Conservation (phyloP, 2,329 filamentous ascomycete genomes). For the Colletotrichum filicis region DNA sequence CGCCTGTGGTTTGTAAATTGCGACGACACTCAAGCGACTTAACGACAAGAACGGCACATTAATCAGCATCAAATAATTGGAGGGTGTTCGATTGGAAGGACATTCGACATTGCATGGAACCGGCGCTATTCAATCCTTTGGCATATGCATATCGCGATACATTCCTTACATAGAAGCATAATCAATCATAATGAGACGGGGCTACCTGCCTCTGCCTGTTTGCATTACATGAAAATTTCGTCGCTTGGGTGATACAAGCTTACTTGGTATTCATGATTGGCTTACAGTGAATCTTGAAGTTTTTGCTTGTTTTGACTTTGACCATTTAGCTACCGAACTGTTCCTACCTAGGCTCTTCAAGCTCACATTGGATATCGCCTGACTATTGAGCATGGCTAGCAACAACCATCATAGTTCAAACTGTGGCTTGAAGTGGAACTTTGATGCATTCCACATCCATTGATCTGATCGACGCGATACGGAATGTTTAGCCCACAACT, state of each 20-base stretch:
- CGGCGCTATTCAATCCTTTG: conserved; percentile 32
- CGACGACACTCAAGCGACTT: not conserved
- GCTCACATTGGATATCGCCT: no score
- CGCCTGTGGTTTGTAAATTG: conserved; percentile 54
- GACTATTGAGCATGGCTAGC: no score
- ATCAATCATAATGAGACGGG: conserved; percentile 25
- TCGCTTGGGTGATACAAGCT: not conserved
- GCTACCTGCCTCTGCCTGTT: not conserved
- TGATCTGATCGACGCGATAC: no score
- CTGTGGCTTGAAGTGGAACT: no score
- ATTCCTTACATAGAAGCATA: conserved; percentile 25
- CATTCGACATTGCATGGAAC: conserved; percentile 19
- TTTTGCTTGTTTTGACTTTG: no score
- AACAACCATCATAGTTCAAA: no score
- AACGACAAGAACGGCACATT: not conserved
- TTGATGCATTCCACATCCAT: no score
- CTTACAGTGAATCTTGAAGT: not conserved
- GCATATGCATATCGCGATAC: conserved; percentile 31
- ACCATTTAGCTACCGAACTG: no score
- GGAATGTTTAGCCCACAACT: no score
- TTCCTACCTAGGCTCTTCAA: no score
- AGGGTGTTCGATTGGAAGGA: not conserved
- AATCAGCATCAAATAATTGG: conserved; percentile 12
- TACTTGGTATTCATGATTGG: not conserved
- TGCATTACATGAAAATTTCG: not conserved